A percentile compares a stretch with the other conserved stretches of the same genome.
Evolutionary conservation across 1,284 basidiomycete genomes (phyloP).

Genomic region (Pascua sp.): DNA sequence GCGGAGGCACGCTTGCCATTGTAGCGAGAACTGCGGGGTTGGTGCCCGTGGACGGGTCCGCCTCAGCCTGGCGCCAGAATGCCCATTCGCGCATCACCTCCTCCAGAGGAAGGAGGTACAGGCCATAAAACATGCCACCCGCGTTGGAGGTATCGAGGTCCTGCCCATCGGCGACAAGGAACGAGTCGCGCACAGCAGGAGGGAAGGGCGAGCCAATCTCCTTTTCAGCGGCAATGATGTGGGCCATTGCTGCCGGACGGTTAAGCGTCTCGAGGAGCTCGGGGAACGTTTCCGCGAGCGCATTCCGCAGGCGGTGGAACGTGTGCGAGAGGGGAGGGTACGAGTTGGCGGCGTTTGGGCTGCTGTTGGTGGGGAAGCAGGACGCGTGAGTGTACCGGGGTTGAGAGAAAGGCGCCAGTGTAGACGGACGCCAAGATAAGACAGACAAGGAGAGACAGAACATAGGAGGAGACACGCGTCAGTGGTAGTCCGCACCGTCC

Average conservation of each 20-base stretch:
- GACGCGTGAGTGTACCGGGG: too few relatives aligned
- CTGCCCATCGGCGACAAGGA: conserved; percentile 76
- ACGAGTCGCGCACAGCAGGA: conserved; percentile 74
- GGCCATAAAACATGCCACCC: conserved; percentile 75
- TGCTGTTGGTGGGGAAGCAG: too few relatives aligned
- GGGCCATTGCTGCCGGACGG: conserved; percentile 70
- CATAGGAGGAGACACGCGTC: too few relatives aligned
- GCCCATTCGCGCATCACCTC: conserved; percentile 87
- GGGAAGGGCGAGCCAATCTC: conserved; percentile 77
- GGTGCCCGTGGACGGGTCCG: conserved; percentile 67
- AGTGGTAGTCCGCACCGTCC: too few relatives aligned
- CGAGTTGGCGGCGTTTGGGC: conserved; percentile 36
- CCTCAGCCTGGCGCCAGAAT: conserved; percentile 88
- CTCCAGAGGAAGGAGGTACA: conserved; percentile 78
- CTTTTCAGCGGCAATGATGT: conserved; percentile 71
- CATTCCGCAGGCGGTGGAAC: conserved; percentile 71
- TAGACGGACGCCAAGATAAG: too few relatives aligned
- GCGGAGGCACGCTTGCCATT: conserved; percentile 86
- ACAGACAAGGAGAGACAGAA: too few relatives aligned
- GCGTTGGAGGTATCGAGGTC: conserved; percentile 67
- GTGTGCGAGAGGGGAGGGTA: conserved; percentile 70
- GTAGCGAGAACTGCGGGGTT: conserved; percentile 65
- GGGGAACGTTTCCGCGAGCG: conserved; percentile 76
- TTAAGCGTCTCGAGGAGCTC: conserved; percentile 88
- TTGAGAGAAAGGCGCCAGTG: too few relatives aligned